phyloP scores from a whole-genome alignment of 1,139 yeast species.

The Taphrina populina region DNA sequence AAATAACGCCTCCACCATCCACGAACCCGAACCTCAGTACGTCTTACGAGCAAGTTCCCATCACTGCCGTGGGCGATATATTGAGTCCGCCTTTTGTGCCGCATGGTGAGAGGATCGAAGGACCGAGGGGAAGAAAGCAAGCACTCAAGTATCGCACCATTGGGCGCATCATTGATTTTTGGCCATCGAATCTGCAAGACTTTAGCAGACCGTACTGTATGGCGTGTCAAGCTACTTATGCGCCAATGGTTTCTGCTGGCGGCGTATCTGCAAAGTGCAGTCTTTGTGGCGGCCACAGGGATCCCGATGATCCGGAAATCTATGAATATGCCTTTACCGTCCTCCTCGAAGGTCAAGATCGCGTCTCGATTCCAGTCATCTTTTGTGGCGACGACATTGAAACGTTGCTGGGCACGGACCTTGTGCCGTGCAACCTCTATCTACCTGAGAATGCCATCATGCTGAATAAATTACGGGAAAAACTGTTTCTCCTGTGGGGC shows the following conservation, averaged over 20 bases:
- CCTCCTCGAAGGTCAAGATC: conserved; percentile 34
- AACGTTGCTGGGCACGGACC: conserved; percentile 23
- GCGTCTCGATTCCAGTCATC: conserved; percentile 33
- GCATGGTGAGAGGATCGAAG: conserved; percentile 7
- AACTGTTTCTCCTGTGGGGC: conserved; percentile 34
- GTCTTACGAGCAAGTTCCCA: conserved; percentile 29
- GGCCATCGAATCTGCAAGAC: conserved; percentile 33
- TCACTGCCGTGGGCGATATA: conserved; percentile 33
- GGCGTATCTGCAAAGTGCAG: conserved; percentile 7
- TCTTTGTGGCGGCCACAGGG: conserved; percentile 8
- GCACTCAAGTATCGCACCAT: conserved; percentile 33
- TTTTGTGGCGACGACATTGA: conserved; percentile 33
- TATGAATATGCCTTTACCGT: conserved; percentile 29
- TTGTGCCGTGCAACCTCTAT: conserved; percentile 23
- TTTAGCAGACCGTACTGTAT: conserved; percentile 33
- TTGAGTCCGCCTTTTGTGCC: conserved; percentile 25
- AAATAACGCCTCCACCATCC: conserved; percentile 26
- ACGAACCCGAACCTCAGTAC: conserved; percentile 28
- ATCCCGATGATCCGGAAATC: conserved; percentile 15
- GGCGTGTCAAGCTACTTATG: conserved; percentile 30
- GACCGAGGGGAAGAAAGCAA: conserved; percentile 4
- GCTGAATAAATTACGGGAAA: conserved; percentile 17
- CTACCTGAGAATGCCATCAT: conserved; percentile 17
- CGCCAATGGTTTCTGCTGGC: not conserved
- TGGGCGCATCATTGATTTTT: conserved; percentile 31